Base-by-base conservation (phyloP, 106 monocot genomes). In the Dendrobium officinale region DNA sequence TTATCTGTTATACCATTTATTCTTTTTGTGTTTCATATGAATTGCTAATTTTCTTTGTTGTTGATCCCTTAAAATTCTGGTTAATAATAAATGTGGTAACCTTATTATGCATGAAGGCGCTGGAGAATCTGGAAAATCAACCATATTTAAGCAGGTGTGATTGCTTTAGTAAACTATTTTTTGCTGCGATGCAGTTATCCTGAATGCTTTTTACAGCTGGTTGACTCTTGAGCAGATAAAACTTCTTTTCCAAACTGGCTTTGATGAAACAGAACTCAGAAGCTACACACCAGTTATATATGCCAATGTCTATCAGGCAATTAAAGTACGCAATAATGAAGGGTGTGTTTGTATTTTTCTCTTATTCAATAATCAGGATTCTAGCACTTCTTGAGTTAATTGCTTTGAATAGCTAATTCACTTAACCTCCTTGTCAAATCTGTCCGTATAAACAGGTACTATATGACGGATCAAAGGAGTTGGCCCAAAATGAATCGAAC, bases 291-390 rank as follows among this genome's bases (percentile, higher is more conserved):
- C 94, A 85, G 97, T 98, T 79, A 84, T 98, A 45, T 86, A 94
- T 94, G 97, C 94, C 73, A 98, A 98, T 75, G 92, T 94, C n/a
- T 94, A 85, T 89, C 97, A 98, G 90, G 92, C 97, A 86, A 94
- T 98, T 85, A 98, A 98, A 94, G 97, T 98, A 98, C 76, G 96
- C 87, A 89, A 86, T 91, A 85, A 77, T 85, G 78, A 84, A 86
- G 86, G 89, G 94, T 91, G 92, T 94, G 92, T 93, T 82, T 93
- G 83, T 90, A 76, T 93, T 81, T 90, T 92, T 86, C 86, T 79
- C 48, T 86, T 82, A 26, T 73, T 85, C 64, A 78, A 67, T 77
- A 72, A 70, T 41, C 17, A 68, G 80, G 74, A 79, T 76, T 87
- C 5, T 37, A 33, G 51, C 51, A 9, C 55, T 10, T 77, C 64